phyloP scores from a whole-genome alignment of 371 early-diverging fungal genomes.

The Apophysomyces trapeziformis region DNA sequence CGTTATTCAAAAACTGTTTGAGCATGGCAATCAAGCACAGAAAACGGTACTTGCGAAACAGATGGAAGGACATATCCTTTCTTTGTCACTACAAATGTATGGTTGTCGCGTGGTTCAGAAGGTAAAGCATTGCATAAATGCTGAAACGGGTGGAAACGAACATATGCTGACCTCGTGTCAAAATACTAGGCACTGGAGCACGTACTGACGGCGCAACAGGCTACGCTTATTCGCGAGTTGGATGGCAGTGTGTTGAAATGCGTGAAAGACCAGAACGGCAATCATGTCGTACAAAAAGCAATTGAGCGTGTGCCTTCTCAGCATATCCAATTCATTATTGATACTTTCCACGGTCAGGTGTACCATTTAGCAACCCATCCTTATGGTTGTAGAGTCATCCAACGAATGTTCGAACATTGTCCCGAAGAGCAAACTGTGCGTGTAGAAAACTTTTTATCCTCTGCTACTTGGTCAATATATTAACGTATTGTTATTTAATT shows the following conservation, averaged over 20 bases:
- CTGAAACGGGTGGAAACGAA: neutral
- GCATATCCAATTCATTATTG: constrained; percentile 95
- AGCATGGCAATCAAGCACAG: constrained; percentile 90
- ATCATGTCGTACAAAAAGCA: constrained; percentile 99
- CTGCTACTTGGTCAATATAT: neutral
- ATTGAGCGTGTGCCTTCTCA: constrained; percentile 95
- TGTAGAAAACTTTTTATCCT: neutral
- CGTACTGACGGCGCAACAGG: constrained; percentile 87
- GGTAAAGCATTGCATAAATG: constrained; percentile 15
- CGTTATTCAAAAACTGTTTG: constrained; percentile 99
- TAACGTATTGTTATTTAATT: too few relatives aligned
- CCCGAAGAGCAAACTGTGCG: constrained; percentile 80
- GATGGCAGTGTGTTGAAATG: constrained; percentile 95
- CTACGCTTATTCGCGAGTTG: constrained; percentile 88
- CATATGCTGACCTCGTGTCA: neutral
- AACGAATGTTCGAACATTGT: constrained; percentile 99
- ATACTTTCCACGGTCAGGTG: constrained; percentile 98
- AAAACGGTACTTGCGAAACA: constrained; percentile 85
- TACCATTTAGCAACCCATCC: constrained; percentile 97
- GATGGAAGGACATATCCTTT: constrained; percentile 94
- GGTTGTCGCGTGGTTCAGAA: constrained; percentile 99
- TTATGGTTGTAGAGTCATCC: constrained; percentile 99
- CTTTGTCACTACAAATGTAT: constrained; percentile 99
- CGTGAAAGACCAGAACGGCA: constrained; percentile 99
- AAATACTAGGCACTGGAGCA: constrained; percentile 84